Base-by-base conservation (phyloP, 2,329 filamentous ascomycete species). In the Scopulariopsis brevicaulis region DNA sequence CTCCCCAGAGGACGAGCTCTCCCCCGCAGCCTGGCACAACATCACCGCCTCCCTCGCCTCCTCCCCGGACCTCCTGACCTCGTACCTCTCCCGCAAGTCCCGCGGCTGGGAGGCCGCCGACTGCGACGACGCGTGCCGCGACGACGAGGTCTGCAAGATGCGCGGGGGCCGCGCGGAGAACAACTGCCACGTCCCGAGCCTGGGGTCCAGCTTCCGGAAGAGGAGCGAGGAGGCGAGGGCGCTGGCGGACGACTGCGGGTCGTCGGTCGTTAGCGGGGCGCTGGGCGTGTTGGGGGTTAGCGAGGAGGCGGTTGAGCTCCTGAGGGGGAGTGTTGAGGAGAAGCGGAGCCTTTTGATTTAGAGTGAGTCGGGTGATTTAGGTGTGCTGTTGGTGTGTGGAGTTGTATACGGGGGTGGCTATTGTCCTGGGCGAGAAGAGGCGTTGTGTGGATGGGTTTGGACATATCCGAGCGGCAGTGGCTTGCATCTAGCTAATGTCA, bases 1-100 rank as follows among this genome's bases (percentile, higher is more conserved):
- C 15, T 72, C 76, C 1, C 62, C 76, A 1, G 57, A 60, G 15
- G 62, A 69, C 50, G 67, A 84, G 62, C 73, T 85, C 37, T 79
- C 77, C 1, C 76, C 80, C 0, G 75, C 75, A 1, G 83, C 83
- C 66, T 84, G 81, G 81, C 81, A 83, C 65, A 75, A 79, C 61
- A 70, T 83, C 22, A 83, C 81, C 1, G 69, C 68, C 1, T 65
- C 69, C 3, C 74, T 84, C 54, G 75, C 79, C 60, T 62, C 59
- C 4, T 66, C 80, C 58, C 62, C 71, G 2, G 60, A 64, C 0
- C 65, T 72, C 1, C 83, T 83, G 62, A 68, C 74, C 18, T 69
- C 66, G 3, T 84, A 75, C 64, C 72, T 74, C 54, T 65, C 69
- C 0, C 71, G 79, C 58, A 78, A 78, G 60, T 73, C 70, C 11